These are phyloP conservation scores for Lachnellula arida DNA, from an alignment of 2,329 filamentous ascomycete genomes.

Conservation along the genomic window DNA sequence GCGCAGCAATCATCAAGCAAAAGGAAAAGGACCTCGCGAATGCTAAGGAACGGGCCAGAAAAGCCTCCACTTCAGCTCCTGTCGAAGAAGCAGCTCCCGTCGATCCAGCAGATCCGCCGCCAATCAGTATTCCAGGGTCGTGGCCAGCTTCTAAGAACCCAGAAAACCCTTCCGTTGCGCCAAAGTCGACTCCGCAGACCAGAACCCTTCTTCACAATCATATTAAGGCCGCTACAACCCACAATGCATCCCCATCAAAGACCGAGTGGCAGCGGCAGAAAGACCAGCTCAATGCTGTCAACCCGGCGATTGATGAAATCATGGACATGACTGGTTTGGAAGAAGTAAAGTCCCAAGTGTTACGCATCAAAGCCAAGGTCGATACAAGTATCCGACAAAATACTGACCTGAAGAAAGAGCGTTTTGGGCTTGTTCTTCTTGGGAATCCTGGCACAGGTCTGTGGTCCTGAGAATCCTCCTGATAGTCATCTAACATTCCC, in stretches of 20 bases:
- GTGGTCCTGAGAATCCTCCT: slow-evolving; percentile 4
- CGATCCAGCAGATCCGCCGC: background rate
- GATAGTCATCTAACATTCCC: slow-evolving; percentile 38
- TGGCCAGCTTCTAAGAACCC: background rate
- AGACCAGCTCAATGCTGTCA: slow-evolving; percentile 43
- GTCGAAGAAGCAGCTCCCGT: slow-evolving; percentile 1
- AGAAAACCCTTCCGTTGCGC: background rate
- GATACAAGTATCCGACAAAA: slow-evolving; percentile 56
- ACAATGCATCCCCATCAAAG: slow-evolving; percentile 31
- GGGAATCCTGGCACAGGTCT: slow-evolving; percentile 72
- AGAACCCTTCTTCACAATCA: slow-evolving; percentile 4
- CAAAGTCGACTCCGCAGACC: too few relatives aligned
- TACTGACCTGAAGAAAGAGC: slow-evolving; percentile 49
- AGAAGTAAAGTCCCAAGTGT: slow-evolving; percentile 58
- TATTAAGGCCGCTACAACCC: slow-evolving; percentile 13
- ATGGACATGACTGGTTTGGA: slow-evolving; percentile 71
- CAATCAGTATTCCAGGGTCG: background rate
- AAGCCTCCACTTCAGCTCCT: background rate
- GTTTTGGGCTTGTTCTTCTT: slow-evolving; percentile 58
- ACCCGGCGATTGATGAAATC: slow-evolving; percentile 53
- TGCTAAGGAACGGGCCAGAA: slow-evolving; percentile 33
- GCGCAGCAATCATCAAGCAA: slow-evolving; percentile 38
- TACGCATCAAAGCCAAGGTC: slow-evolving; percentile 58
- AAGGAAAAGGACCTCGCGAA: slow-evolving; percentile 43
- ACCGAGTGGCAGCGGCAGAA: slow-evolving; percentile 62